A percentile compares a stretch with the other conserved stretches of the same genome.
Evolutionary conservation across 2,329 filamentous ascomycete genomes (phyloP).

Genomic region (Aspergillus piperis): DNA sequence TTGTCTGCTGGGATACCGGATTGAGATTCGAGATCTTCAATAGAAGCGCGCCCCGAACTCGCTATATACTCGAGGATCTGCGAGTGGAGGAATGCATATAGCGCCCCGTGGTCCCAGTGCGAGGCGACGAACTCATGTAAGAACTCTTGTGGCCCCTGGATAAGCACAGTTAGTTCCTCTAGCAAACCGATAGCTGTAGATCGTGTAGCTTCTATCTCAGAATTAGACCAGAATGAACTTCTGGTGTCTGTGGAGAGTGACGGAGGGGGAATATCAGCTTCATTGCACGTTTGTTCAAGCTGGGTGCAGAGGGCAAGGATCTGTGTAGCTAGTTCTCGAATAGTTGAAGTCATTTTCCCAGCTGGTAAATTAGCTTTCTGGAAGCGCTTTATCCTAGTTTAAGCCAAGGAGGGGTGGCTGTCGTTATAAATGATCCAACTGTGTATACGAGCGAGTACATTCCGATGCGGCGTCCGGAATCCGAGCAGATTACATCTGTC

Average conservation of each 20-base stretch:
- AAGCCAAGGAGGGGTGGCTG: too few relatives aligned
- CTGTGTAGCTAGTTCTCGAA: neutral
- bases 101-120: slow-evolving; percentile 1
- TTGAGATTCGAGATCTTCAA: neutral
- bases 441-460: neutral
- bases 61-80: neutral
- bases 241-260: neutral
- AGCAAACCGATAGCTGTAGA: neutral
- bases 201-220: neutral
- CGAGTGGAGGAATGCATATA: neutral
- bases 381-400: too few relatives aligned
- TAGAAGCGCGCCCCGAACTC: neutral
- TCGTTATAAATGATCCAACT: too few relatives aligned
- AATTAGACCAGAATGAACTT: neutral
- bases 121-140: slow-evolving; percentile 1
- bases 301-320: neutral
- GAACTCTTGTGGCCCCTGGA: neutral
- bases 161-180: neutral
- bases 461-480: neutral
- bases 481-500: neutral
- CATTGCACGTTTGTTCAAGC: neutral
- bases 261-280: neutral
- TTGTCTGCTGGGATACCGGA: neutral
- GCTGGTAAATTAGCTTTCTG: neutral
- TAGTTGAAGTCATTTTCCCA: neutral